Evolutionary conservation across 148 eudicot species (phyloP), one percentile per base, ranked within the genome.

Genomic region (Suaeda aralocaspica): DNA sequence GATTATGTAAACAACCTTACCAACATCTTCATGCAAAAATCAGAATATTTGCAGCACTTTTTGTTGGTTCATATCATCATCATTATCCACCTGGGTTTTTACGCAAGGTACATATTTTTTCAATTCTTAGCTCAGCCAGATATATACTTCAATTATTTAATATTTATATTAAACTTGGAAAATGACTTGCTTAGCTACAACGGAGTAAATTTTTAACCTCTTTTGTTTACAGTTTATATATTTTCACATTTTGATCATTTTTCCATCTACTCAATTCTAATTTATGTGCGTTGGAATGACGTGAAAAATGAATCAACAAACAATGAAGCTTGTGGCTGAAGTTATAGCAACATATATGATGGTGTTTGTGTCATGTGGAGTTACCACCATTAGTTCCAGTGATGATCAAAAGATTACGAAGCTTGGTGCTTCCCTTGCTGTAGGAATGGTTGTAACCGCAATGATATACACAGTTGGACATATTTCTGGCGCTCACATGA

Each of bases 401-500:
- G 88, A 87, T 59, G 82, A n/a, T n/a, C n/a, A n/a, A n/a, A n/a
- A n/a, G n/a, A n/a, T 81, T 39, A 53, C 88, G 1, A 77, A 62
- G 49, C 81, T 89, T 9, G 96, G 81, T 46, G 86, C 88, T 7
- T 89, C 96, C 0, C 65, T 89, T 1, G 88, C 84, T 0, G 96
- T 85, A 16, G 96, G 96, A 1, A 84, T 89, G 24, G 77, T 89
- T 8, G 96, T 89, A 8, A 87, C 88, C 1, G 91, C 85, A 0
- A 89, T 89, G 96, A 89, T 89, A 6, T 89, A 87, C 39, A 88
- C 89, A 0, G 96, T 89, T 14, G 91, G 96, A 1, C 96, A 89
- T 72, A 80, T 89, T 56, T 89, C 96, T 5, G 96, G 96, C 22
- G 96, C 89, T 7, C 91, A 87, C 64, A 89, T 89, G 96, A 89